Evolutionary conservation across 495 filamentous ascomycete species (phyloP).

Genomic region (Recurvomyces mirabilis): DNA sequence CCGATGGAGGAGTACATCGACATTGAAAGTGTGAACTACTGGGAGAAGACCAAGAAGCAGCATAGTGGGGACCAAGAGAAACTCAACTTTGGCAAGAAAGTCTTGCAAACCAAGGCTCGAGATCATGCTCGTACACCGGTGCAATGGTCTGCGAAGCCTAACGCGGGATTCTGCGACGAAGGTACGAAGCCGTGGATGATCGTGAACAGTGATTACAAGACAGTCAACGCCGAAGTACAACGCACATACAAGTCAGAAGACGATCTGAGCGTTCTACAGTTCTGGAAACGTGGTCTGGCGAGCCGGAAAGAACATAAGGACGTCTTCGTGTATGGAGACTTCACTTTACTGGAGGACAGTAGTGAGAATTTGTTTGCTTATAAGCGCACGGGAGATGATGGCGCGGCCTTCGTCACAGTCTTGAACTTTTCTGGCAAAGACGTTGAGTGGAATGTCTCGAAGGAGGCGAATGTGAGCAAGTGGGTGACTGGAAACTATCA

Average conservation of each 20-base stretch:
- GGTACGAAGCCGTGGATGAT: constrained; percentile 31
- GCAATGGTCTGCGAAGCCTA: constrained; percentile 25
- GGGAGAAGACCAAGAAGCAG: constrained; percentile 30
- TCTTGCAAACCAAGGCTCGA: constrained; percentile 28
- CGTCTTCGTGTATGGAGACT: constrained; percentile 38
- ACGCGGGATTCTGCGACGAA: constrained; percentile 29
- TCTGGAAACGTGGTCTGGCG: constrained; percentile 35
- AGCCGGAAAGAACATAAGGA: constrained; percentile 34
- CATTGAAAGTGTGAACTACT: constrained; percentile 41
- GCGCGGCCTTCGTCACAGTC: constrained; percentile 30
- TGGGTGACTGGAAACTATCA: constrained; percentile 36
- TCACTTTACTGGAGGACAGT: constrained; percentile 28
- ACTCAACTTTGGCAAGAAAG: constrained; percentile 15
- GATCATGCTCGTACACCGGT: constrained; percentile 33
- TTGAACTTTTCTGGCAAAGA: constrained; percentile 35
- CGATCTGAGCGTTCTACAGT: constrained; percentile 32
- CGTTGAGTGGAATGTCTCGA: constrained; percentile 31
- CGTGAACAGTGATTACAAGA: constrained; percentile 30
- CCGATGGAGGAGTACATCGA: constrained; percentile 41
- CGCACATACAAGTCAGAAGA: constrained; percentile 11
- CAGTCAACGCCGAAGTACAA: constrained; percentile 27
- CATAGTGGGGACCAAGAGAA: constrained; percentile 23
- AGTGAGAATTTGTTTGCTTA: constrained; percentile 35
- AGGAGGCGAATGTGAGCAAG: constrained; percentile 25
- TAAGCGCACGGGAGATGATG: constrained; percentile 19